Evolutionary conservation across 2,329 filamentous ascomycete genomes (phyloP).

Genomic region (Sphaerulina vaccinii): DNA sequence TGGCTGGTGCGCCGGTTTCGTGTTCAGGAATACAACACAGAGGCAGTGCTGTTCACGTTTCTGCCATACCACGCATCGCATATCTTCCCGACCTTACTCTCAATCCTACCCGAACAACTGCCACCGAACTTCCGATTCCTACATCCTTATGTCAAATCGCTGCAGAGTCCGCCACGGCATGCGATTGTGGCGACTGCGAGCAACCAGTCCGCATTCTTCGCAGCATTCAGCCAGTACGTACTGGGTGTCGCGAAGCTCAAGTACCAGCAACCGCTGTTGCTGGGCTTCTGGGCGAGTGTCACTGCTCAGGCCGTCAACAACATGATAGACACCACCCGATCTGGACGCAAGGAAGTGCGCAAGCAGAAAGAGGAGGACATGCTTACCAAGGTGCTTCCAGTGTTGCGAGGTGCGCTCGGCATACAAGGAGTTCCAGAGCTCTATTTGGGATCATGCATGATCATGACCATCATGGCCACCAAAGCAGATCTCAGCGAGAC

Average conservation of each 20-base stretch:
- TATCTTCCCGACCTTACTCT: slow-evolving; percentile 80
- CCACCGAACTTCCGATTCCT: slow-evolving; percentile 79
- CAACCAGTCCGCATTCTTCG: slow-evolving; percentile 73
- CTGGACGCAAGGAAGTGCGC: slow-evolving; percentile 73
- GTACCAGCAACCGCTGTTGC: slow-evolving; percentile 71
- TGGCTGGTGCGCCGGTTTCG: slow-evolving; percentile 94
- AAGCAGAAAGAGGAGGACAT: slow-evolving; percentile 76
- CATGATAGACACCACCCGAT: slow-evolving; percentile 74
- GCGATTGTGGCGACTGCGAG: slow-evolving; percentile 80
- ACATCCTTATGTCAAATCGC: slow-evolving; percentile 76
- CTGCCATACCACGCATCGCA: slow-evolving; percentile 87
- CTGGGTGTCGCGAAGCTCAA: slow-evolving; percentile 69
- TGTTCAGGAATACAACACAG: slow-evolving; percentile 87
- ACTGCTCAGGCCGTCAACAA: slow-evolving; percentile 81
- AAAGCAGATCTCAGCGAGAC: slow-evolving; percentile 78
- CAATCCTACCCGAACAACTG: slow-evolving; percentile 76
- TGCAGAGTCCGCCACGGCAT: slow-evolving; percentile 73
- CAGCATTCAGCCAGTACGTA: slow-evolving; percentile 74
- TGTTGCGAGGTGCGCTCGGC: slow-evolving; percentile 74
- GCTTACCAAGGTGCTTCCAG: slow-evolving; percentile 65
- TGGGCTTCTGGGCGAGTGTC: slow-evolving; percentile 89
- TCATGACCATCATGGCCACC: slow-evolving; percentile 78
- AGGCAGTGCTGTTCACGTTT: slow-evolving; percentile 76
- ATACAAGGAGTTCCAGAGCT: slow-evolving; percentile 75
- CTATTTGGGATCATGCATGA: slow-evolving; percentile 87